These are phyloP conservation scores for Aureobasidium sp. DNA, from an alignment of 2,329 filamentous ascomycete species.

Conservation along the genomic window DNA sequence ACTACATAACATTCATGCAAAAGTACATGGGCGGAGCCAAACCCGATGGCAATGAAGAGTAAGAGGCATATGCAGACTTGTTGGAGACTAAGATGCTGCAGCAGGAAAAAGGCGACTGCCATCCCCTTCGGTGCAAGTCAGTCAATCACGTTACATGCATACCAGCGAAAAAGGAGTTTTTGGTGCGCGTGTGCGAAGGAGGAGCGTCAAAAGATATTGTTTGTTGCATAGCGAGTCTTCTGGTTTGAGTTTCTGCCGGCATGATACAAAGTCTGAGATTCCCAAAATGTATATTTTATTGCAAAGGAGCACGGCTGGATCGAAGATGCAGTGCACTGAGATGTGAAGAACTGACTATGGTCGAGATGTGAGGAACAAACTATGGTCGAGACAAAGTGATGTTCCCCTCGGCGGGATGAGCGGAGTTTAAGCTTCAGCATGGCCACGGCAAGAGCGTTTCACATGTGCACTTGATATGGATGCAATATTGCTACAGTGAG, in stretches of 20 bases:
- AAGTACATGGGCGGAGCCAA: slow-evolving; percentile 38
- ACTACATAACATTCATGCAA: slow-evolving; percentile 97
- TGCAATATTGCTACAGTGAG: neutral
- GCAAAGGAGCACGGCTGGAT: too few species aligned
- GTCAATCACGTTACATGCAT: neutral
- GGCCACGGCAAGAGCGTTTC: neutral
- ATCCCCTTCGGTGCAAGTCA: neutral
- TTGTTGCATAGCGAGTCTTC: neutral
- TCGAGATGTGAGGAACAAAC: too few species aligned
- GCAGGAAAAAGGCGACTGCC: neutral
- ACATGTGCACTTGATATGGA: neutral
- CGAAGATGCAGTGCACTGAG: too few species aligned
- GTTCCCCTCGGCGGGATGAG: neutral
- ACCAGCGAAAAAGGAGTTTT: slow-evolving; percentile 2
- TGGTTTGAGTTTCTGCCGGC: neutral
- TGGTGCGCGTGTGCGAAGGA: neutral
- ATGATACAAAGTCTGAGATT: neutral
- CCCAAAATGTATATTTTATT: neutral
- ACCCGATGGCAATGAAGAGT: neutral
- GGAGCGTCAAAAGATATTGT: neutral
- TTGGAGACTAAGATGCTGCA: neutral
- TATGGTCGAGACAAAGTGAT: neutral
- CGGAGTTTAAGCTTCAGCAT: slow-evolving; percentile 3
- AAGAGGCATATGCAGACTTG: neutral
- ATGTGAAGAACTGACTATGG: too few species aligned